phyloP scores from a whole-genome alignment of 2,329 filamentous ascomycete genomes.

The Coniochaeta pulveracea region DNA sequence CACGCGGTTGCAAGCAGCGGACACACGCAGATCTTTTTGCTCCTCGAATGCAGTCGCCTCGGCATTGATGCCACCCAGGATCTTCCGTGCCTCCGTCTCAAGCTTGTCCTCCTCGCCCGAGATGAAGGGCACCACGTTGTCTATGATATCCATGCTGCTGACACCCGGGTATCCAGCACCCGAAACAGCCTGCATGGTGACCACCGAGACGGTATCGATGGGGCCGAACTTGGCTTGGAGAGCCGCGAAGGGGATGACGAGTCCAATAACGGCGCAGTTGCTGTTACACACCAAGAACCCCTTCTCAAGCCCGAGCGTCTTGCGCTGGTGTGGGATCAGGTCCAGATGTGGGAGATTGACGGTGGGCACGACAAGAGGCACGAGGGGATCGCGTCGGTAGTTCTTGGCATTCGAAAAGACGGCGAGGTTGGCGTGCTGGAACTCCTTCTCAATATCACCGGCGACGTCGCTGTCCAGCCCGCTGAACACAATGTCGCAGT shows the following conservation, averaged over 20 bases:
- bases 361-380: constrained; percentile 88
- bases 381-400: constrained; percentile 80
- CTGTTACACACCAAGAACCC: constrained; percentile 97
- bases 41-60: constrained; percentile 66
- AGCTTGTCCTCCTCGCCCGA: constrained; percentile 92
- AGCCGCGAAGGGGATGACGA: constrained; percentile 90
- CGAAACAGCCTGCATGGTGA: constrained; percentile 90
- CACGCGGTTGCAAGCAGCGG: constrained; percentile 84
- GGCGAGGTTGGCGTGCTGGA: constrained; percentile 75
- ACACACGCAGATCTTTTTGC: constrained; percentile 63
- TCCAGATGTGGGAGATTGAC: constrained; percentile 84
- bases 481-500: constrained; percentile 89
- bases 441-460: constrained; percentile 84
- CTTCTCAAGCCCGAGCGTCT: constrained; percentile 59
- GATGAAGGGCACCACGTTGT: constrained; percentile 94
- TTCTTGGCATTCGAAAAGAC: constrained; percentile 99
- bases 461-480: constrained; percentile 89
- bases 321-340: constrained; percentile 80
- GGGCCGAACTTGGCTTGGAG: constrained; percentile 78
- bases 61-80: constrained; percentile 64
- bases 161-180: constrained; percentile 88
- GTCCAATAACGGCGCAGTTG: constrained; percentile 93
- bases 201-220: constrained; percentile 64
- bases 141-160: constrained; percentile 87
- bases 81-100: constrained; percentile 90